A percentile compares a stretch with the other conserved stretches of the same genome.
Conservation (phyloP, 2,329 filamentous ascomycete species). For the Rutstroemia sp. region DNA sequence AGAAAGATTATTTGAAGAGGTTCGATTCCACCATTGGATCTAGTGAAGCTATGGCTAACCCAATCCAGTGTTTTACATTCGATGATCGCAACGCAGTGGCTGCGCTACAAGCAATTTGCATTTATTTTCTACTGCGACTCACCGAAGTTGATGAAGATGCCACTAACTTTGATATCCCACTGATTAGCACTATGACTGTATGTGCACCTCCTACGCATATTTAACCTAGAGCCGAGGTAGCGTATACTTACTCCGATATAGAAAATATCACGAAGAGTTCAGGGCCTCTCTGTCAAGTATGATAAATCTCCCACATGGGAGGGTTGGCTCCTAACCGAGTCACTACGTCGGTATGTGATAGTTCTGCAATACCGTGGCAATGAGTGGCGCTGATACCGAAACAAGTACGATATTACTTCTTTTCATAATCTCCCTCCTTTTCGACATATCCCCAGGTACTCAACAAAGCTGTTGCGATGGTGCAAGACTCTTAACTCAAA, state of each 20-base stretch:
- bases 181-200: constrained; percentile 16
- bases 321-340: constrained; percentile 14
- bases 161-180: constrained; percentile 12
- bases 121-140: constrained; percentile 16
- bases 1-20: constrained; percentile 15
- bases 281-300: neutral
- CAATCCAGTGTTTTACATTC: constrained; percentile 7
- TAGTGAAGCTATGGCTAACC: neutral
- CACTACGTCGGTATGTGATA: constrained; percentile 12
- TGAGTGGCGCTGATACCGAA: neutral
- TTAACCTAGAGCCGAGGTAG: neutral
- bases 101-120: constrained; percentile 15
- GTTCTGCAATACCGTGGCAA: neutral
- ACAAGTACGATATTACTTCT: constrained; percentile 13
- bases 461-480: constrained; percentile 7
- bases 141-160: constrained; percentile 13
- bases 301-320: constrained; percentile 6
- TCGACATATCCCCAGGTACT: constrained; percentile 4
- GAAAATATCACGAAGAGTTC: neutral
- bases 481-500: neutral
- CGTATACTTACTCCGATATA: neutral
- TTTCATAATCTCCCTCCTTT: constrained; percentile 13
- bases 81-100: constrained; percentile 10
- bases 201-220: neutral
- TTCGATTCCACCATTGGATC: neutral